Base-by-base conservation (phyloP, 1,284 basidiomycete genomes). In the Inonotus obliquus region DNA sequence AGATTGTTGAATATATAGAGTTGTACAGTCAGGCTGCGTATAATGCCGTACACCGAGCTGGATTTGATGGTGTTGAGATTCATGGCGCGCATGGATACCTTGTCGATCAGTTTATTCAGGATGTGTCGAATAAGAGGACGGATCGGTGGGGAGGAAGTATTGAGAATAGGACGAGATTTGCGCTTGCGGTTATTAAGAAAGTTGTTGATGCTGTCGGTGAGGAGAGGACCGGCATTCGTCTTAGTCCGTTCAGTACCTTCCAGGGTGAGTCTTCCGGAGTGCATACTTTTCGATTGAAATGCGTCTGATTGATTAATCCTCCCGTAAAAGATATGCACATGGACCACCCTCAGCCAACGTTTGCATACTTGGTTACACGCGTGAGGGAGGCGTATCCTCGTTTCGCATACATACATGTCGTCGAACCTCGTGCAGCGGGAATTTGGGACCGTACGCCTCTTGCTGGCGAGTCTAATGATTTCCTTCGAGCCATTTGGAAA, bases 131-230 rank as follows among this genome's bases (percentile, higher is more conserved):
- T 74, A 74, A 77, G 35, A 79, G 84, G 27, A 81, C 79, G 13
- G 85, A 88, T 71, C 72, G 77, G 53, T 89, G 84, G 68, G 85
- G 85, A 4, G 85, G 84, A 2, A 76, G 76, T 1, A 63, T 83
- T 25, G 81, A 83, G 70, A 85, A 85, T 67, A 74, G 85, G 17
- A 67, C 73, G 2, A 72, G 79, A 11, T 86, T 87, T 62, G 67
- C 75, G 1, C 71, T 84, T 64, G 76, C 77, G 65, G 76, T 82
- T 5, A 69, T 82, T 25, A 76, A 79, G 21, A 76, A 74, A 0
- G 67, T 81, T 3, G 69, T 66, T 0, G 58, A 70, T 2, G 73
- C 71, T 13, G 65, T 81, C 4, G 79, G 79, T 0, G 67, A 69
- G 19, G 70, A 74, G 32, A 71, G 75, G 52, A 77, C 79, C 2